These are phyloP conservation scores for Starmera quercuum DNA, from an alignment of 805 yeast genomes.

Conservation along the genomic window DNA sequence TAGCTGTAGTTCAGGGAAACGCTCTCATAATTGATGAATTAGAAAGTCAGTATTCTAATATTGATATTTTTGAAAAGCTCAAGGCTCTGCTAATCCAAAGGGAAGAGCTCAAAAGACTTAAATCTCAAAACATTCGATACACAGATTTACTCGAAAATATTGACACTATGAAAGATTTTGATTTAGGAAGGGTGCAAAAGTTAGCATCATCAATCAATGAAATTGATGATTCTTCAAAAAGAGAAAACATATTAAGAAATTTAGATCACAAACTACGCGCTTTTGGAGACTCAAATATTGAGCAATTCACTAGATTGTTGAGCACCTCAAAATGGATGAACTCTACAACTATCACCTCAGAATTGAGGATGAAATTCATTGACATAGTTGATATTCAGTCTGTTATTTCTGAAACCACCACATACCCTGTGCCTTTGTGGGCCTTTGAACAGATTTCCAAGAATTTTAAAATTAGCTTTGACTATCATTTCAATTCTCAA, in stretches of 20 bases:
- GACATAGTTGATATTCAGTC: constrained; percentile 13
- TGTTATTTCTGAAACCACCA: constrained; percentile 1
- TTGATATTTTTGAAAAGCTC: not conserved
- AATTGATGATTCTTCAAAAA: constrained; percentile 1
- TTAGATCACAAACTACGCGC: constrained; percentile 6
- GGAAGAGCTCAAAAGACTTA: constrained; percentile 1
- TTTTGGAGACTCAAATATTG: constrained; percentile 1
- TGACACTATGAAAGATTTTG: constrained; percentile 5
- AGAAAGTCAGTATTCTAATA: not conserved
- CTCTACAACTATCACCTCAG: constrained; percentile 1
- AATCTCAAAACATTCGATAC: constrained; percentile 2
- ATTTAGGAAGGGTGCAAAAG: constrained; percentile 5
- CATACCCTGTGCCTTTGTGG: constrained; percentile 40
- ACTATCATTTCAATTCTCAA: constrained; percentile 43
- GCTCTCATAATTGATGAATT: not conserved
- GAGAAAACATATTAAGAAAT: not conserved
- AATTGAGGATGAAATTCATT: constrained; percentile 2
- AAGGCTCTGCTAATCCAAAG: constrained; percentile 1
- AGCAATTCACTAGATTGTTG: constrained; percentile 6
- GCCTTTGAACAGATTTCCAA: constrained; percentile 38
- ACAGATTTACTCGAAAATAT: constrained; percentile 5
- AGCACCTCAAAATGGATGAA: constrained; percentile 12
- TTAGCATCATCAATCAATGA: constrained; percentile 3
- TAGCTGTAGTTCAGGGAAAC: not conserved
- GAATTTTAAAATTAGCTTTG: constrained; percentile 40